Base-by-base conservation (phyloP, 2,329 filamentous ascomycete species). In the Plectosphaerella sp. region DNA sequence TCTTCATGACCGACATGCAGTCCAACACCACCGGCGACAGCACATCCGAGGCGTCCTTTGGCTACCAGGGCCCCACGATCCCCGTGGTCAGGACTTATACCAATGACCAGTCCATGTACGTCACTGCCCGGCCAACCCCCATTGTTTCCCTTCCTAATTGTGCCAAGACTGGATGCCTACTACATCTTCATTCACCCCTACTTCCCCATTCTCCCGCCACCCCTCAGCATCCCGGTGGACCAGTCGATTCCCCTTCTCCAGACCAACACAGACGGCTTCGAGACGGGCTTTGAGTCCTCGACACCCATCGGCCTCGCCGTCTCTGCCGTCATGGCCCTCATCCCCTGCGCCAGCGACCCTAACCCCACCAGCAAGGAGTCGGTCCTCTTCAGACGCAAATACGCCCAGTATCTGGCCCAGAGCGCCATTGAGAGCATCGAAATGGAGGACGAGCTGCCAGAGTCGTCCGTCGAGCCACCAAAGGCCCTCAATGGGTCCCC, bases 131-230 rank as follows among this genome's bases (percentile, higher is more conserved):
- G 12, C n/a, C 11, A 22, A 20, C 25, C 41, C n/a, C 41, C 28
- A 18, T n/a, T 43, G n/a, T 12, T n/a, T n/a, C n/a, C n/a, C n/a
- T n/a, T n/a, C n/a, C 9, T 14, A 4, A 24, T 10, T 16, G 11
- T 25, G 18, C 18, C 8, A 16, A 66, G 62, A 46, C 63, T 78
- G 18, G 72, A 76, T 52, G 76, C 74, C 4, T 79, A 79, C 59
- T 79, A 79, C 54, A 68, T 74, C 51, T 79, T 72, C 67, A 74
- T 79, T 51, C 76, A 79, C 54, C 70, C 74, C 1, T 79, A 70
- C 53, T 72, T 79, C 16, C 76, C 76, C 4, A 75, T 79, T 36
- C 60, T 79, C 3, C 76, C 76, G 12, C 65, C 76, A 3, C 74
- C 75, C 6, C 62, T 63, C 18, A 54, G 54, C 25, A 54, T 60